Evolutionary conservation across 805 yeast species (phyloP), one percentile per base, ranked within the genome.

Genomic region (Ogataea degrootiae): DNA sequence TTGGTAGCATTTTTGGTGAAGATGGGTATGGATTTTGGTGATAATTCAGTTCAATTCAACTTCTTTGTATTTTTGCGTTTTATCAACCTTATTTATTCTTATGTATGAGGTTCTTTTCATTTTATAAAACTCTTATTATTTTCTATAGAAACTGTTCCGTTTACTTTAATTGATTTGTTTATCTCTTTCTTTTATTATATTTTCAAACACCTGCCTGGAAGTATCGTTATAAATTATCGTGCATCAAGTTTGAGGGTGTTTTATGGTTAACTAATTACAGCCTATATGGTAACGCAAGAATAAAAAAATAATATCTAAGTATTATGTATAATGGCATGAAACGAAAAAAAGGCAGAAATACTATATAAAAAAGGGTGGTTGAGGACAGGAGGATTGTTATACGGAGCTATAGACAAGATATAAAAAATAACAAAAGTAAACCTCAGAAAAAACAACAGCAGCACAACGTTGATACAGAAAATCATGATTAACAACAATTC

Each of bases 21-120:
- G 63, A 59, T 39, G 63, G 63, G 4, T 60, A 58, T 41, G 63
- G 62, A 33, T 61, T 61, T 44, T 61, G 65, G 65, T 61, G 43
- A 50, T n/a, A 17, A 16, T 19, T 16, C 3, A n/a, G 16, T 36
- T 11, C 14, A 36, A 11, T 36, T n/a, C 22, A 17, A 17, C 17
- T 11, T 21, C 2, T 34, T 7, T 12, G 16, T 17, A 11, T 8
- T 22, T 37, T 37, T 37, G 9, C 21, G 1, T 17, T 37, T n/a
- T 37, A 37, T 12, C 8, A 17, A 9, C 23, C 5, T 37, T 12
- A 12, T 21, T 37, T 37, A 8, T 37, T 37, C 21, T 37, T 26
- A 16, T 36, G 14, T 36, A 9, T 19, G 14, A 22, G 11, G 8
- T n/a, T 16, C 19, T 37, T 37, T 12, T 37, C 15, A 21, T 9